Conservation (phyloP, 768 basidiomycete genomes). For the Lyophyllum shimeji region DNA sequence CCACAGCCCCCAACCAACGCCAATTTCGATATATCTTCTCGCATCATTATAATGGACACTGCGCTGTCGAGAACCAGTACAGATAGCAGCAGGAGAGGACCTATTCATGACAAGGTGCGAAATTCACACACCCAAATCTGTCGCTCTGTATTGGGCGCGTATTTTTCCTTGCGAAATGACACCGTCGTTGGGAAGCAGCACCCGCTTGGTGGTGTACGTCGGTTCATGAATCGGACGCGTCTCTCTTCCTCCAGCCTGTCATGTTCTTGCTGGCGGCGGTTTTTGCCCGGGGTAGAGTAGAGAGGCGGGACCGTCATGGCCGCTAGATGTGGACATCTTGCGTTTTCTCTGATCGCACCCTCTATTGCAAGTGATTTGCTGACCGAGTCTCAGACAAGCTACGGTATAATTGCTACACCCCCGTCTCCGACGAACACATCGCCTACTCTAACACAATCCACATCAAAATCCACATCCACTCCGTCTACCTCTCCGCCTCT, state of each 20-base stretch:
- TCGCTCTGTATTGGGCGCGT: background rate
- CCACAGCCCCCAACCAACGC: background rate
- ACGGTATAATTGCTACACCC: conserved; percentile 26
- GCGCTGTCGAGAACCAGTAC: conserved; percentile 8
- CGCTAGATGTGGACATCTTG: background rate
- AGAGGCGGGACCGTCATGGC: background rate
- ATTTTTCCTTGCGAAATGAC: background rate
- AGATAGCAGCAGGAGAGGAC: conserved; percentile 3
- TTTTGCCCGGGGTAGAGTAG: background rate
- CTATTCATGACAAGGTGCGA: conserved; percentile 14
- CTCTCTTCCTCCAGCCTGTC: background rate
- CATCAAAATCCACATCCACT: conserved; percentile 34
- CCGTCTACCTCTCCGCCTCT: conserved; percentile 42
- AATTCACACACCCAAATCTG: background rate
- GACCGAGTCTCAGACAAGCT: conserved; percentile 21
- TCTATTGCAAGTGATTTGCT: background rate
- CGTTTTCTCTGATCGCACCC: background rate
- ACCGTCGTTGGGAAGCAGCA: background rate
- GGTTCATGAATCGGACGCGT: background rate
- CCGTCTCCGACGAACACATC: conserved; percentile 36
- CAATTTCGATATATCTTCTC: background rate
- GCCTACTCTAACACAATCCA: conserved; percentile 41
- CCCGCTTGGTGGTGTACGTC: no score
- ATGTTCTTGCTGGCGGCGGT: background rate
- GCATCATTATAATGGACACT: conserved; percentile 10